Conservation (phyloP, 805 yeast species). For the Sugiyamaella valdiviana region DNA sequence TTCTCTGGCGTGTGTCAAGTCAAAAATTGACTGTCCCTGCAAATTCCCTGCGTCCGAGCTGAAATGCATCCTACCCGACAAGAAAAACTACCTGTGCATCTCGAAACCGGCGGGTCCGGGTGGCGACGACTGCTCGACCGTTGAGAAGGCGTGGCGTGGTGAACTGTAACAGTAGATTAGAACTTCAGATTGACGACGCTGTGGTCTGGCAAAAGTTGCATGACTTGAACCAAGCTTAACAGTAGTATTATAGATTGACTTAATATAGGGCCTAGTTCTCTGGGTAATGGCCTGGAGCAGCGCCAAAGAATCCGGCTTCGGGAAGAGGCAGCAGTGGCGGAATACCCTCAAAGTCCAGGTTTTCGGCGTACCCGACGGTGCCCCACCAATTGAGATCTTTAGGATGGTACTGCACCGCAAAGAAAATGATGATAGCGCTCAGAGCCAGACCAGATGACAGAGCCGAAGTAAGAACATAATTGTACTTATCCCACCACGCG, state of each 20-base stretch:
- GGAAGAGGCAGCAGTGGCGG: conserved; percentile 13
- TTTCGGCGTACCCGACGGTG: conserved; percentile 25
- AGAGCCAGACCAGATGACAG: conserved; percentile 46
- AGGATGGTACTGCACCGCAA: conserved; percentile 36
- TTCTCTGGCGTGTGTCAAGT: conserved; percentile 68
- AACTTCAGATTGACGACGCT: no score
- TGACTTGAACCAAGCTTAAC: no score
- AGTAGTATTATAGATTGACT: not conserved
- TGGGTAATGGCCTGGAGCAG: conserved; percentile 17
- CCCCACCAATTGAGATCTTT: conserved; percentile 45
- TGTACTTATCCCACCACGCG: conserved; percentile 50
- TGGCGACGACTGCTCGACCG: conserved; percentile 82
- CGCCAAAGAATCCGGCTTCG: conserved; percentile 20
- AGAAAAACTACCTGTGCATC: conserved; percentile 64
- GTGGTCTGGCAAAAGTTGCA: no score
- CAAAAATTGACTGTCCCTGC: conserved; percentile 77
- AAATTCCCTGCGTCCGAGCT: conserved; percentile 80
- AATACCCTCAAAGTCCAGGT: conserved; percentile 16
- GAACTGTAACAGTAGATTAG: conserved; percentile 34
- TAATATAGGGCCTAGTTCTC: not conserved
- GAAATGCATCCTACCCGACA: conserved; percentile 70
- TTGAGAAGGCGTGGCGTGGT: conserved; percentile 62
- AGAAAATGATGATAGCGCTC: conserved; percentile 42
- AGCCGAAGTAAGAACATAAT: conserved; percentile 44
- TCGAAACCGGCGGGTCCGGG: conserved; percentile 67